Percentiles rank a stretch among this genome's conserved stretches.
phyloP scores from a whole-genome alignment of 202 grass and related monocot species.

The Alloteropsis angusta region DNA sequence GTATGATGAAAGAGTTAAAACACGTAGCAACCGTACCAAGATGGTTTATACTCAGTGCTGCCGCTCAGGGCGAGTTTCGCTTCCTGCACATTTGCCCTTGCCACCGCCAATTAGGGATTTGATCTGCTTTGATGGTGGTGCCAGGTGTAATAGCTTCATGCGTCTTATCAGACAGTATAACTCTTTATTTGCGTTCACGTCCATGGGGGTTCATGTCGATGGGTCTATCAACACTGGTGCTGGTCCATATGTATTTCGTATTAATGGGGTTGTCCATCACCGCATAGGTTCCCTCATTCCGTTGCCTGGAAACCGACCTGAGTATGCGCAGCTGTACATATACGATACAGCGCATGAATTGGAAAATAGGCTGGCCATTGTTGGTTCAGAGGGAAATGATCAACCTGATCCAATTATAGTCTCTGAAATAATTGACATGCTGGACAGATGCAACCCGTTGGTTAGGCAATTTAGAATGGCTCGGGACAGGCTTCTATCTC shows the following conservation, averaged over 20 bases:
- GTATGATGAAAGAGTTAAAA: not conserved
- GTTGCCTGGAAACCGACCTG: fast-evolving
- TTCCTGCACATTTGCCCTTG: not conserved
- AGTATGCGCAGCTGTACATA: not conserved
- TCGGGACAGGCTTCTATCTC: not conserved
- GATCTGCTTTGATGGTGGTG: not conserved
- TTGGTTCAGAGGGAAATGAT: fast-evolving
- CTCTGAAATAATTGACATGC: not conserved
- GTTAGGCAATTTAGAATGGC: not conserved
- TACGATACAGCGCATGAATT: not conserved
- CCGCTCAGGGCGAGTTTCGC: not conserved
- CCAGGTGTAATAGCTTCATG: not conserved
- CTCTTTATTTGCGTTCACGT: not conserved
- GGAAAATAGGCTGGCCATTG: fast-evolving
- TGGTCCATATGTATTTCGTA: not conserved
- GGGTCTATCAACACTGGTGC: not conserved
- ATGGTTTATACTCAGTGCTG: not conserved
- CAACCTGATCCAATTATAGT: not conserved
- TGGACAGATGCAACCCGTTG: not conserved
- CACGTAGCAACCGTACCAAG: not conserved
- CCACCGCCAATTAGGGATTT: not conserved
- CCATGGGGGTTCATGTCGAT: not conserved
- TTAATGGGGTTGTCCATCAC: not conserved
- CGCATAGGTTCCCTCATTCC: not conserved
- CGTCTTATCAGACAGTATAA: not conserved